Percentiles rank a stretch among this genome's conserved stretches.
Evolutionary conservation across 2,329 filamentous ascomycete species (phyloP).

Genomic region (Penicillium hordei): DNA sequence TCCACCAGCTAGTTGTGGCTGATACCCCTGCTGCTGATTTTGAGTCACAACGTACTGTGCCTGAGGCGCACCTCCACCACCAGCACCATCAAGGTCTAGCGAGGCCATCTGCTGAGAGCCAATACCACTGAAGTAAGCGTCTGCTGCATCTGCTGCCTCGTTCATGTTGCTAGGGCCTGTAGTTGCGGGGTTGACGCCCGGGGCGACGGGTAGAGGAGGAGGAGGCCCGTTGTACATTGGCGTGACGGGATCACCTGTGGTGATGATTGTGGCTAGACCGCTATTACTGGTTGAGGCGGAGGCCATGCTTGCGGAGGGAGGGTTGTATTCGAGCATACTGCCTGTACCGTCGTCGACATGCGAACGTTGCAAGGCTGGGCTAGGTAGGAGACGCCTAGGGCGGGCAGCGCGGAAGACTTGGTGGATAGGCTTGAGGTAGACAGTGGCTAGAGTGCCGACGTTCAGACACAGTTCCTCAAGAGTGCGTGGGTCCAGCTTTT

Average conservation of each 20-base stretch:
- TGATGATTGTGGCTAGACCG: constrained; percentile 32
- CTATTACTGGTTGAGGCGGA: constrained; percentile 30
- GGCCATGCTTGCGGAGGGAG: constrained; percentile 33
- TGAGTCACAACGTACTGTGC: constrained; percentile 72
- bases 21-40: constrained; percentile 73
- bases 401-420: constrained; percentile 91
- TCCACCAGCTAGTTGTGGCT: constrained; percentile 63
- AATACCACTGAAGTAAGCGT: constrained; percentile 84
- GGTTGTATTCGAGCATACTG: constrained; percentile 37
- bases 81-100: constrained; percentile 67
- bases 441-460: constrained; percentile 91
- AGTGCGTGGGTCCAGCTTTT: constrained; percentile 86
- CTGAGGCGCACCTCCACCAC: constrained; percentile 54
- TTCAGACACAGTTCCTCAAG: constrained; percentile 97
- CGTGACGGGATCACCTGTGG: constrained; percentile 30
- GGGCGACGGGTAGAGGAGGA: constrained; percentile 52
- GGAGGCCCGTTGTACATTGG: constrained; percentile 27
- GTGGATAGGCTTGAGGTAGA: constrained; percentile 96
- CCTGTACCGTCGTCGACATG: constrained; percentile 45
- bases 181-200: constrained; percentile 74
- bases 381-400: constrained; percentile 74
- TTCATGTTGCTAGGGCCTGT: constrained; percentile 59
- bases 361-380: constrained; percentile 77
- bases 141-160: constrained; percentile 77
- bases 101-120: constrained; percentile 70